phyloP scores from a whole-genome alignment of 2,329 filamentous ascomycete species.

The Arthrobotrys megalospora region DNA sequence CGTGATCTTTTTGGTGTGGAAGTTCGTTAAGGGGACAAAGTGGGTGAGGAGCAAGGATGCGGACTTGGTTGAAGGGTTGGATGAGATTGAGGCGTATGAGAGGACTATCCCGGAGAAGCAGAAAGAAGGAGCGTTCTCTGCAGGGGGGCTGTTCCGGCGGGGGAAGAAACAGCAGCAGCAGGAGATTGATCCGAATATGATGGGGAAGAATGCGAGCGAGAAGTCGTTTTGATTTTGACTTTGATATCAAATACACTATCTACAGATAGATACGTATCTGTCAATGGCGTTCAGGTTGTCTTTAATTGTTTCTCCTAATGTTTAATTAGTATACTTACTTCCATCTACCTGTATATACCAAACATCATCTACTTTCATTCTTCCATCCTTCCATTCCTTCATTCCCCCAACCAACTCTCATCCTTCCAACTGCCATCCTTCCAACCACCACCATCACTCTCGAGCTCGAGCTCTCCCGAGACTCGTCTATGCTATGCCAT shows the following conservation, averaged over 20 bases:
- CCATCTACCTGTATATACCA: background rate
- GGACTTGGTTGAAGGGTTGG: conserved; percentile 76
- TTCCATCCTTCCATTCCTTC: background rate
- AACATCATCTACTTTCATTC: background rate
- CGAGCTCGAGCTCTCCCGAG: too few relatives aligned
- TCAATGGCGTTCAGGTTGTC: conserved; percentile 13
- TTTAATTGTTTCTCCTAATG: background rate
- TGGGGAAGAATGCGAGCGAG: conserved; percentile 8
- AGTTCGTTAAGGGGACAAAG: conserved; percentile 77
- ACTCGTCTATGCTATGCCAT: too few relatives aligned
- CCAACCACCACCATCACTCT: background rate
- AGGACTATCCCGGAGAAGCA: conserved; percentile 71
- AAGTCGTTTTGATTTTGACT: conserved; percentile 10
- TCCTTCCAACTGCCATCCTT: background rate
- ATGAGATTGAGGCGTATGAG: conserved; percentile 79
- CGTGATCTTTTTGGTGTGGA: conserved; percentile 79
- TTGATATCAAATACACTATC: background rate
- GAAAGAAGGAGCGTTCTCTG: background rate
- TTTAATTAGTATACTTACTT: background rate
- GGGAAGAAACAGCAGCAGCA: conserved; percentile 39
- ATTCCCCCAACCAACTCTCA: background rate
- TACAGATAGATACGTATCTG: background rate
- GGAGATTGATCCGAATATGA: background rate
- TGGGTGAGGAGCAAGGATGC: conserved; percentile 74
- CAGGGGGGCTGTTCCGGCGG: conserved; percentile 69